Base-by-base conservation (phyloP, 1,139 yeast genomes). In the Pichia kudriavzevii region DNA sequence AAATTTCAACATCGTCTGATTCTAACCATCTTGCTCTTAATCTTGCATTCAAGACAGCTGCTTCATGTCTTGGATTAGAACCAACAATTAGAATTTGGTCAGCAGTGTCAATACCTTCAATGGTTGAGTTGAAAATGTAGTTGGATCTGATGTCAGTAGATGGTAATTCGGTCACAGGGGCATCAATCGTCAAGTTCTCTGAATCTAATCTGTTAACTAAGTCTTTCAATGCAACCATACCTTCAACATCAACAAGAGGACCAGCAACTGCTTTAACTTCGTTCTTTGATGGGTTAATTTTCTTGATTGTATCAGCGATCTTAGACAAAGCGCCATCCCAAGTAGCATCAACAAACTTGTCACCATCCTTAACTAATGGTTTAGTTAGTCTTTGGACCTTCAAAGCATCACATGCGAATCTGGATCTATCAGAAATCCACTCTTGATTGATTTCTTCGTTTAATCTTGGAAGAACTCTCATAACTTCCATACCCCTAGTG, bases 381-480 rank as follows among this genome's bases (percentile, higher is more conserved):
- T 78, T 74, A 28, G 94, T 83, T 52, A 84, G 70, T 57, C 95
- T 75, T 67, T 84, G 95, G 41, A 87, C 80, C 63, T 79, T 80
- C 54, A 84, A 72, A 31, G 93, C 95, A 57, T 84, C 95, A 52
- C 78, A 77, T 30, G 94, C 88, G 53, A 79, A 84, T 55, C 95
- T 72, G 20, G 94, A 69, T 64, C 84, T 83, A 65, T 84, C 95
- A 35, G 85, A 75, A 53, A 84, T 80, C 95, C 95, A 84, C 62
- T 84, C 95, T 63, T 84, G 94, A 57, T 84, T 84, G 51, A 84
- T 70, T 46, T 82, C 93, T 53, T 84, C 95, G 56, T 84, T 83
- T 49, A 82, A 67, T 60, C 94, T 72, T 44, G 95, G 95, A 52
- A 84, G 66, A 26, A 83, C 84, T 60, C 95, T 74, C 85, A 84